Base-by-base conservation (phyloP, 148 eudicot genomes). In the Rhododendron simsii region DNA sequence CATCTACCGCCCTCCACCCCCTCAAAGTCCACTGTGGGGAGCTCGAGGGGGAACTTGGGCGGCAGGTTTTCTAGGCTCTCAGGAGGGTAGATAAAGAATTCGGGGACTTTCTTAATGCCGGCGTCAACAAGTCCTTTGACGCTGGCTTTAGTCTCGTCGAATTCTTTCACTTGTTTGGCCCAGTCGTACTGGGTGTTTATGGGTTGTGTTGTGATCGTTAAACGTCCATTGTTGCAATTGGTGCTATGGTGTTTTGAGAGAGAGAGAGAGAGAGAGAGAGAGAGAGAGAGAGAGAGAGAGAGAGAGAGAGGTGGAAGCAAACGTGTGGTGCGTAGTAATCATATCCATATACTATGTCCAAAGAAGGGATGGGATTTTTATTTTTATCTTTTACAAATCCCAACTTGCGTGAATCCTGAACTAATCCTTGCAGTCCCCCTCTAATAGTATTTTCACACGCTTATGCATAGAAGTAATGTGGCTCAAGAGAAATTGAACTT, bases 1-100 rank as follows among this genome's bases (percentile, higher is more conserved):
- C 12, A 39, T 39, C 44, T 6, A 6, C 7, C 51, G 51, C 12
- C 30, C 81, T 50, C 71, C 77, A 75, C 75, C 23, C 63, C 89
- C 21, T 80, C 78, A 21, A 94, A 85, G 57, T 91, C 95, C 78
- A 91, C 90, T 6, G 87, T 87, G 4, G 95, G 94, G 33, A 91
- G 71, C 63, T 90, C 77, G 21, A 81, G 84, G 26, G 8, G 83
- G n/a, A 1, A 14, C 87, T 88, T 87, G 48, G 53, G 78, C n/a
- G 48, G 39, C 5, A 76, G 33, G 50, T 44, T 61, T 14, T 45
- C 39, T 8, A 88, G 69, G 30, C n/a, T 90, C 57, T 91, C 67
- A 3, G 21, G 57, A 13, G 82, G 59, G 59, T 79, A 59, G 59
- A 47, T 37, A 8, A 79, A 50, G 59, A 50, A 79, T 26, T 6